Evolutionary conservation across 441 rosid genomes (phyloP).

Genomic region (Adansonia madagascariensis): DNA sequence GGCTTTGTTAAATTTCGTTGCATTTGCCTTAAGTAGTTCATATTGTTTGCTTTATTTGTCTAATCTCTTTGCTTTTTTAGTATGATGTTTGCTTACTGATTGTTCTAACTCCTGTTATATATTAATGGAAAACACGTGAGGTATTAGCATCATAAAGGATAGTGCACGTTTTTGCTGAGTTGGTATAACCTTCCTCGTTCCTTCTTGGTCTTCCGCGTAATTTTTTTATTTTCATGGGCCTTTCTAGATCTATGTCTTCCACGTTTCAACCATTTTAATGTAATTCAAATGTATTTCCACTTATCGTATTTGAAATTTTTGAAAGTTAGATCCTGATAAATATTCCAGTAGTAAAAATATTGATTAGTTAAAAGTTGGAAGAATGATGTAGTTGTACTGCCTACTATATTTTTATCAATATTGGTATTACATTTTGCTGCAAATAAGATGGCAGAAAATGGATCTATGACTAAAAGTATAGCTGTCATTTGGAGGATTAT

Average conservation of each 20-base stretch:
- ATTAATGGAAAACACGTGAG: background rate
- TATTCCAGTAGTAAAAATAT: background rate
- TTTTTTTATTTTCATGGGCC: background rate
- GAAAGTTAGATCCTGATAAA: background rate
- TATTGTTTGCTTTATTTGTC: background rate
- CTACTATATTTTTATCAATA: background rate
- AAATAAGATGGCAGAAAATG: background rate
- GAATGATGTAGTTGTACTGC: background rate
- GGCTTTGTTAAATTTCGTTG: constrained; percentile 13
- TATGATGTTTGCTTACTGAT: constrained; percentile 3
- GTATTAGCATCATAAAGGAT: constrained; percentile 4
- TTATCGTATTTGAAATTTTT: too few species aligned
- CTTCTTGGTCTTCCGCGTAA: background rate
- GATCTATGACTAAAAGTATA: background rate
- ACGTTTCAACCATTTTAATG: constrained; percentile 6
- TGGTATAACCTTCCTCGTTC: background rate
- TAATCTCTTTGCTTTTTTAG: background rate
- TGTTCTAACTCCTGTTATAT: background rate
- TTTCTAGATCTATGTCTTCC: constrained; percentile 4
- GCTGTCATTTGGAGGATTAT: background rate
- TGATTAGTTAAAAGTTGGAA: background rate
- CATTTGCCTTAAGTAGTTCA: background rate
- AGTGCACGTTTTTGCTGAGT: constrained; percentile 8
- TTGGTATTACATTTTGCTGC: background rate
- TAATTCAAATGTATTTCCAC: background rate